Evolutionary conservation across 2,329 filamentous ascomycete species (phyloP), one percentile per base, ranked within the genome.

Genomic region (Cucurbitaria berberidis): DNA sequence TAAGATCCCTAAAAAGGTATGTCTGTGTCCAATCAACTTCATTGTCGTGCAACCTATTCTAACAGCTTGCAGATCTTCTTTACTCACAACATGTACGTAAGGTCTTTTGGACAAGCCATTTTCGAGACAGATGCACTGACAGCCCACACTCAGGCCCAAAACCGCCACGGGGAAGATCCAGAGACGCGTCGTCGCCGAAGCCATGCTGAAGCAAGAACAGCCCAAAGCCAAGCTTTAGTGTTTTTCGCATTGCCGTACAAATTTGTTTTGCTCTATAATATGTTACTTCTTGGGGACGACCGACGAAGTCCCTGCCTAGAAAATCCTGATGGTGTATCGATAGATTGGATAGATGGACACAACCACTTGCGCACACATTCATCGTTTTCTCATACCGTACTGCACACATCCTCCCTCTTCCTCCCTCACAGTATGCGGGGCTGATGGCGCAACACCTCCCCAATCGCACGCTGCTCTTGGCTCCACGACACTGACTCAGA

Each of bases 151-250:
- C 19, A 61, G 59, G 59, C 91, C 91, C 58, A 96, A 96, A 82
- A 93, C 91, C 3, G 90, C 91, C n/a, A 96, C 91, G 5, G 91
- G 91, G 50, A 96, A 96, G 81, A 89, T 96, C 53, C 91, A 96
- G 77, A 81, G 91, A 56, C 84, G 90, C 57, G 90, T 93, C 67
- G 90, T 96, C n/a, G 90, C 90, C 13, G 90, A 93, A 75, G 85
- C 85, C 26, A 93, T 96, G 89, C 80, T 88, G 74, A 90, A 90
- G 80, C 83, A 87, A 73, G 86, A 87, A 51, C 75, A 76, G 51
- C 74, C 77, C 4, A 81, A 79, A 66, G 74, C 83, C 13, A 85
- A 84, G 70, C 74, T 84, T 61, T 84, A 78, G 52, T 42, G 32
- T 43, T 44, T 38, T n/a, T 43, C 47, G 40, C 43, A 40, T 50